Evolutionary conservation across 257 asterid genomes (phyloP), one percentile per base, ranked within the genome.

Genomic region (Ballota nigra): DNA sequence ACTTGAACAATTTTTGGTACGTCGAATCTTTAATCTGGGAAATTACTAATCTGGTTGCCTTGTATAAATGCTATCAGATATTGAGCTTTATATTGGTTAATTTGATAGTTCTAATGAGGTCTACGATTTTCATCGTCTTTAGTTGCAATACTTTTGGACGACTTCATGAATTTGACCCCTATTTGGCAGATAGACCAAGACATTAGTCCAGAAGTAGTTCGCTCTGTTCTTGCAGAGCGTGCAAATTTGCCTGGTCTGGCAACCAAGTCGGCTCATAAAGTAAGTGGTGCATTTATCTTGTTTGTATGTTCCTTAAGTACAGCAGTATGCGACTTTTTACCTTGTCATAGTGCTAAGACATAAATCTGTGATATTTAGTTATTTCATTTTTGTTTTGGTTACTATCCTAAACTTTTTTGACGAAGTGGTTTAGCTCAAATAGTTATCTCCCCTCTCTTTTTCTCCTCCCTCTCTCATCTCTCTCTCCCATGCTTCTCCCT

Each of bases 1-100:
- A 80, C 88, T 94, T 77, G 99, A 94, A 76, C 99, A 94, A 80
- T 88, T 82, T 78, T 84, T 94, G 99, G 99, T 91, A 89, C 6
- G 96, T 79, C 31, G 51, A 34, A 68, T 71, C 56, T 63, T 61
- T 59, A 22, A 76, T 69, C 62, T 40, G 16, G 60, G 41, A 57
- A 56, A 11, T 24, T 24, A 36, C 63, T 26, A 59, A 47, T n/a
- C 55, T n/a, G 31, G 58, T 24, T 40, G 43, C 24, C 29, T 57
- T 52, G 56, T 23, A 51, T 55, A 53, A 19, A 43, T 23, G 55
- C 10, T 5, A 4, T 22, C 55, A n/a, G 55, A 47, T 23, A 45
- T 59, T 68, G 63, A 68, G 58, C 55, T 64, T 43, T 51, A 13
- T 33, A 38, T 70, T 16, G 71, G 56, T 16, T 18, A 49, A 18